These are phyloP conservation scores for Bretschneidera sinensis DNA, from an alignment of 345 rosid genomes.

Conservation along the genomic window DNA sequence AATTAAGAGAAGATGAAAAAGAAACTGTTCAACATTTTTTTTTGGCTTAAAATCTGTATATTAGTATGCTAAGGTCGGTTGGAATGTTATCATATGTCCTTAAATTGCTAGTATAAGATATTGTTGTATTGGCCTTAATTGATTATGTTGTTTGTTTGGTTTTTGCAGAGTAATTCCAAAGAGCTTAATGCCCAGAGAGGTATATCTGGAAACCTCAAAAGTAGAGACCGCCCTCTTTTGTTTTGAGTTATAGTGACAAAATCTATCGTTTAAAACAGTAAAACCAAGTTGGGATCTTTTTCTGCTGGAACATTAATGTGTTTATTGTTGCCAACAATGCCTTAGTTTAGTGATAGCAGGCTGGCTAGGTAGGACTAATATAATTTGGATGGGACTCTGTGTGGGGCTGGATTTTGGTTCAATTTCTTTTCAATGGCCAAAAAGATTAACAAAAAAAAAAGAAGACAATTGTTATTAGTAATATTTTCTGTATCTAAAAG, in stretches of 20 bases:
- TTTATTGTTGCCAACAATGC: neutral
- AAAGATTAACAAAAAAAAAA: neutral
- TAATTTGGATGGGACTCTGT: neutral
- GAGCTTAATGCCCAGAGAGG: constrained; percentile 87
- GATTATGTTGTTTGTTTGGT: constrained; percentile 6
- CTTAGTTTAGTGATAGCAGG: neutral
- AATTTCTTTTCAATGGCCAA: neutral
- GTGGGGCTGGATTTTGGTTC: neutral
- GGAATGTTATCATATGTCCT: too few species aligned
- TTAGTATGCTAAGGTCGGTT: too few species aligned
- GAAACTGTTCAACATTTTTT: too few species aligned
- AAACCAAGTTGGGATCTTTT: neutral
- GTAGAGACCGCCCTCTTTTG: neutral
- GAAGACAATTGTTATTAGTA: too few species aligned
- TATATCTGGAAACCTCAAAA: constrained; percentile 18
- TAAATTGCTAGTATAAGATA: too few species aligned
- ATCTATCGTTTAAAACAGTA: neutral
- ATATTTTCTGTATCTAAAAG: too few species aligned
- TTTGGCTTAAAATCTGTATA: too few species aligned
- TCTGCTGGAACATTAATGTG: neutral
- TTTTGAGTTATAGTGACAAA: constrained; percentile 4
- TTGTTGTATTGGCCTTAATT: neutral
- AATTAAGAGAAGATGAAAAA: too few species aligned
- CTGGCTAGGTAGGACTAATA: neutral
- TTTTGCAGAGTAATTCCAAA: constrained; percentile 80